These are phyloP conservation scores for Hypoxylon sp. DNA, from an alignment of 2,329 filamentous ascomycete species.

Conservation along the genomic window DNA sequence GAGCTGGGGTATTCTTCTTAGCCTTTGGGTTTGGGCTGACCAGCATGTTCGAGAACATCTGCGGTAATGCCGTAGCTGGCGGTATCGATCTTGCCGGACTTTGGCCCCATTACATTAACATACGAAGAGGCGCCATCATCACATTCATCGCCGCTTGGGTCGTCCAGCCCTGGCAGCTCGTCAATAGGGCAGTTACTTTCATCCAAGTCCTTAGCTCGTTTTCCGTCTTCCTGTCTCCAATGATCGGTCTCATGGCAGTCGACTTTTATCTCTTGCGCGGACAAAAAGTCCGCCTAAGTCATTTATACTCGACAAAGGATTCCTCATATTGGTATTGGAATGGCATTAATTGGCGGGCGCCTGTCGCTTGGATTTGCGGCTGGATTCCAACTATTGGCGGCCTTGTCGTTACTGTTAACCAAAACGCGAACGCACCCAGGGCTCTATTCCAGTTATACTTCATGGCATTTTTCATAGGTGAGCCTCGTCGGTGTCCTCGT, in stretches of 20 bases:
- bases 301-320: constrained; percentile 52
- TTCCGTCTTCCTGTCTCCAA: constrained; percentile 57
- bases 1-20: constrained; percentile 53
- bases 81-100: constrained; percentile 54
- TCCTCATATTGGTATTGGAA: constrained; percentile 61
- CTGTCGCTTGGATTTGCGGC: constrained; percentile 61
- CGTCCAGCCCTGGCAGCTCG: constrained; percentile 54
- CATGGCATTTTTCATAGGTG: constrained; percentile 62
- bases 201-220: constrained; percentile 57
- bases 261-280: constrained; percentile 56
- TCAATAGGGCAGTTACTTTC: constrained; percentile 52
- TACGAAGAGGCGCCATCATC: constrained; percentile 52
- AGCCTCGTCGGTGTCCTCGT: constrained; percentile 26
- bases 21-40: constrained; percentile 59
- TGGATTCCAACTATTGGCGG: constrained; percentile 62
- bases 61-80: constrained; percentile 53
- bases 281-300: constrained; percentile 56
- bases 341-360: constrained; percentile 61
- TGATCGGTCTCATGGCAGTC: constrained; percentile 57
- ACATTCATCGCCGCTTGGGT: constrained; percentile 53
- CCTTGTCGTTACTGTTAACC: constrained; percentile 53
- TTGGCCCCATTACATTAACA: constrained; percentile 53
- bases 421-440: constrained; percentile 52
- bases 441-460: constrained; percentile 62
- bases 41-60: constrained; percentile 59